A percentile compares a stretch with the other conserved stretches of the same genome.
These are phyloP conservation scores for Fusarium aywerte DNA, from an alignment of 2,329 filamentous ascomycete species.

Conservation along the genomic window DNA sequence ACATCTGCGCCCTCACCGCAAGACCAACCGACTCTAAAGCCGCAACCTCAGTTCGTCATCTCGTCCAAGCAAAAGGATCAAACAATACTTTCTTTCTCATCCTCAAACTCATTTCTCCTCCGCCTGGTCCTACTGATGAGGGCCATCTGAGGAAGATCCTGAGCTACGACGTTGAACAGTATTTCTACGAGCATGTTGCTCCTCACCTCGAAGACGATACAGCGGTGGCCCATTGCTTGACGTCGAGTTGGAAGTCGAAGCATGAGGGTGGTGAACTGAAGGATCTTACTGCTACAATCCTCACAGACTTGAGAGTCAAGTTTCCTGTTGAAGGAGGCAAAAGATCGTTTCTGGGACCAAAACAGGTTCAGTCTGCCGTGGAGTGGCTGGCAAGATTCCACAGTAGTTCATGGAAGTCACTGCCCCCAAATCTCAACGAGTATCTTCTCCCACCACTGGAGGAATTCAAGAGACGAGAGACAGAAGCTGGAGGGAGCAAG, in stretches of 20 bases:
- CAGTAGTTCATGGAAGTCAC: conserved; percentile 59
- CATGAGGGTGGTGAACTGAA: conserved; percentile 47
- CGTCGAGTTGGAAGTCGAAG: conserved; percentile 52
- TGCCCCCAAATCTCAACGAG: conserved; percentile 46
- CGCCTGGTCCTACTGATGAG: conserved; percentile 57
- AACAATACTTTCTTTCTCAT: conserved; percentile 56
- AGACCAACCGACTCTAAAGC: conserved; percentile 44
- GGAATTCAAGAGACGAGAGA: conserved; percentile 54
- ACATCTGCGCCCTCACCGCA: conserved; percentile 66
- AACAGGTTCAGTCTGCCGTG: conserved; percentile 64
- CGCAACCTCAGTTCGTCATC: conserved; percentile 15
- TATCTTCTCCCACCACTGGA: conserved; percentile 66
- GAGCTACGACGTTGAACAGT: conserved; percentile 74
- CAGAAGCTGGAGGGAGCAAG: conserved; percentile 37
- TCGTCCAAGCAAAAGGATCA: conserved; percentile 7
- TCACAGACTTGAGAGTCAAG: conserved; percentile 64
- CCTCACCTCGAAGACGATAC: conserved; percentile 57
- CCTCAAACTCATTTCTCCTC: conserved; percentile 69
- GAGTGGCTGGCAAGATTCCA: conserved; percentile 74
- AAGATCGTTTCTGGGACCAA: conserved; percentile 56
- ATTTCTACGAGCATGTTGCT: conserved; percentile 69
- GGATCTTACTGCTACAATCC: conserved; percentile 63
- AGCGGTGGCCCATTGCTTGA: conserved; percentile 62
- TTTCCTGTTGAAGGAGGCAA: conserved; percentile 69
- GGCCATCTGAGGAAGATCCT: conserved; percentile 73